Conservation (phyloP, 2,329 filamentous ascomycete genomes). For the Pseudogymnoascus sp. region DNA sequence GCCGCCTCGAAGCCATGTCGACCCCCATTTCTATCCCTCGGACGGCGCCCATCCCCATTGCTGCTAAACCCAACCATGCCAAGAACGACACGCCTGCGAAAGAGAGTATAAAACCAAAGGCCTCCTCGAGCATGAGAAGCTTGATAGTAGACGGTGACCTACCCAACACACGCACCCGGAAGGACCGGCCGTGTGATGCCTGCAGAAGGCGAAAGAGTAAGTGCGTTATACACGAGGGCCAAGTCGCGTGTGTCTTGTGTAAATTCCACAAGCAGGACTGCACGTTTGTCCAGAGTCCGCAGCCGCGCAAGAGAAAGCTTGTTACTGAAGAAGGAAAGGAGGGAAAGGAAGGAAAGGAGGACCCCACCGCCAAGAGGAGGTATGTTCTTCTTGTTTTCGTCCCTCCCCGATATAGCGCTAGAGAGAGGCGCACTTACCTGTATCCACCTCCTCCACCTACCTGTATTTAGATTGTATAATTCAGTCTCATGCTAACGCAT, state of each 20-base stretch:
- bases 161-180: slow-evolving; percentile 35
- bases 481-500: slow-evolving; percentile 15
- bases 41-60: slow-evolving; percentile 58
- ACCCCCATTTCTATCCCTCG: slow-evolving; percentile 45
- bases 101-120: slow-evolving; percentile 20
- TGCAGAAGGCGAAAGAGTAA: slow-evolving; percentile 66
- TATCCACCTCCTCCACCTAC: neutral
- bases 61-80: slow-evolving; percentile 45
- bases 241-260: slow-evolving; percentile 65
- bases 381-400: slow-evolving; percentile 30
- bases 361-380: slow-evolving; percentile 60
- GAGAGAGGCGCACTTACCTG: slow-evolving; percentile 6
- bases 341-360: slow-evolving; percentile 54
- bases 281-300: slow-evolving; percentile 68
- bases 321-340: slow-evolving; percentile 46
- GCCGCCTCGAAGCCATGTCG: slow-evolving; percentile 35
- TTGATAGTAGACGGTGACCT: slow-evolving; percentile 9
- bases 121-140: slow-evolving; percentile 41
- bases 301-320: slow-evolving; percentile 71
- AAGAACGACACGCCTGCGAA: slow-evolving; percentile 25
- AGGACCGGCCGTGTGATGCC: slow-evolving; percentile 58
- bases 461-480: slow-evolving; percentile 5
- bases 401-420: slow-evolving; percentile 17
- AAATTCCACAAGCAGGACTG: slow-evolving; percentile 71
- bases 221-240: slow-evolving; percentile 71